Base-by-base conservation (phyloP, 176 grass and related monocot species). In the Cenchrus purpureus region DNA sequence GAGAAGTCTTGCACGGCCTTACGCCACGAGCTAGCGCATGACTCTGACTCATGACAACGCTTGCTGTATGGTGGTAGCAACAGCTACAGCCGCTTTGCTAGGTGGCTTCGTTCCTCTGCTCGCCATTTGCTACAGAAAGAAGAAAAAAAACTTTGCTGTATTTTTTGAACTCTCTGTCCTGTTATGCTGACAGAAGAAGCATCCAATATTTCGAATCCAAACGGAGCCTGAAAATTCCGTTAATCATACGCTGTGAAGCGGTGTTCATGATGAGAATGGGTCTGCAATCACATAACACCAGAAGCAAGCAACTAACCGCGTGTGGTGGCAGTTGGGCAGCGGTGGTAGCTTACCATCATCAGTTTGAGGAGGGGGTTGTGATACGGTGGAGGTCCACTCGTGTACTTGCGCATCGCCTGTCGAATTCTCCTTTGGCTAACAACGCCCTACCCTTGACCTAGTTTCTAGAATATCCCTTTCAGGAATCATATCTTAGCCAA, bases 401-500 rank as follows among this genome's bases (percentile, higher is more conserved):
- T 83, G 86, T 83, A 78, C 65, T 88, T 88, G 65, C 37, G 42
- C 50, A 59, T 59, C 50, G 57, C 58, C 32, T 86, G 61, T 64
- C 40, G 43, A 64, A 11, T 49, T 55, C 66, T 49, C 37, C n/a
- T 63, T 65, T 71, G 73, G 25, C 54, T 32, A 88, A 20, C 32
- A 83, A 20, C 34, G 2, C 22, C 12, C 74, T 88, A 56, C 17
- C 17, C 58, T 73, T 84, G 66, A 79, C 86, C 63, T 84, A 88
- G 75, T 84, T 58, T 84, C 58, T 73, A 84, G 81, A 84, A 79
- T 83, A 88, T 65, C 87, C 81, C 15, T 88, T 88, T 88, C 37
- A 79, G 87, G 87, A 84, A 88, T 65, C 81, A 84, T 79, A 84
- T 88, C 67, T 84, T 79, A 48, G 81, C 81, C 45, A 88, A 84